Percentiles rank a stretch among this genome's conserved stretches.
Conservation (phyloP, 1,284 basidiomycete species). For the Ceratobasidium theobromae region DNA sequence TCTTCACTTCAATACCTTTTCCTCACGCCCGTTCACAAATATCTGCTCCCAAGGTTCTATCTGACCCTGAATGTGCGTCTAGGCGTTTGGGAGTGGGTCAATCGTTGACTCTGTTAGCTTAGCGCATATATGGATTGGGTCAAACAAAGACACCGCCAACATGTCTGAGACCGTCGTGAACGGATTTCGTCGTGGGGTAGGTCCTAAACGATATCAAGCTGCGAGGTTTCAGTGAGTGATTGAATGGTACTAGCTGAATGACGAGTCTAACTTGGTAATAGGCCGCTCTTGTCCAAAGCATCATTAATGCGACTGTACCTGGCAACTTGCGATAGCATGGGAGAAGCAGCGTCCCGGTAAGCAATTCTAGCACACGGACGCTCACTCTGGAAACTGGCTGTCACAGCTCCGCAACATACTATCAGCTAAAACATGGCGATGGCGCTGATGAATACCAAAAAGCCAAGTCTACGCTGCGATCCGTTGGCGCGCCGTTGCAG, state of each 20-base stretch:
- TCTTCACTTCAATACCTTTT: conserved; percentile 62
- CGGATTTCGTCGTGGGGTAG: conserved; percentile 60
- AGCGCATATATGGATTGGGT: conserved; percentile 70
- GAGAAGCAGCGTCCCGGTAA: background rate
- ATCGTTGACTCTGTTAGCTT: background rate
- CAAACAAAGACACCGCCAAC: conserved; percentile 48
- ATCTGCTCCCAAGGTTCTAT: conserved; percentile 36
- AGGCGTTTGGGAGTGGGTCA: background rate
- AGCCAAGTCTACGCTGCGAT: conserved; percentile 52
- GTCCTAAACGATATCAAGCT: conserved; percentile 64
- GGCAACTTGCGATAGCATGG: background rate
- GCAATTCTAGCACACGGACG: background rate
- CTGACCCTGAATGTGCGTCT: conserved; percentile 54
- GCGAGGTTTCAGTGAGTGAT: conserved; percentile 59
- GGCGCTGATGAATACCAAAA: conserved; percentile 48
- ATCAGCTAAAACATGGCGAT: conserved; percentile 44
- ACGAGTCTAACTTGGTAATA: conserved; percentile 38
- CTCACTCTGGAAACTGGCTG: too few relatives aligned
- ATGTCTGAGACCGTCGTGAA: conserved; percentile 17
- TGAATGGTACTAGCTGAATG: background rate
- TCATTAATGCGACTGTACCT: conserved; percentile 51
- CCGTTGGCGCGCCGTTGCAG: conserved; percentile 50
- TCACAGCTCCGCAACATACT: conserved; percentile 43
- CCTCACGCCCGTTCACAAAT: conserved; percentile 54
- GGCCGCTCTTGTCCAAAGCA: conserved; percentile 55